These are phyloP conservation scores for Senecio squalidus DNA, from an alignment of 140 eudicot species.

Conservation along the genomic window DNA sequence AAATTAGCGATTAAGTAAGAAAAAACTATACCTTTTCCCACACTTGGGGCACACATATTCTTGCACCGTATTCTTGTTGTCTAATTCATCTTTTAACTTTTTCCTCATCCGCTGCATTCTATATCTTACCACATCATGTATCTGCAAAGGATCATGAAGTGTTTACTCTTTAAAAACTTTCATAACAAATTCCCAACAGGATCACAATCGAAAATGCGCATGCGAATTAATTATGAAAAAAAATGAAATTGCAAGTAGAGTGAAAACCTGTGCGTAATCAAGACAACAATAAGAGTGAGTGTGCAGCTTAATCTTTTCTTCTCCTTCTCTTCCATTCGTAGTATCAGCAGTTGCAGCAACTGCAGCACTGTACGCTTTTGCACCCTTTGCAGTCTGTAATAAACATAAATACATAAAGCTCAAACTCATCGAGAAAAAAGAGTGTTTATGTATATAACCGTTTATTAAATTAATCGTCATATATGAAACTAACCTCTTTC, in stretches of 20 bases:
- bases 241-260: neutral
- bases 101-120: slow-evolving; percentile 95
- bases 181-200: neutral
- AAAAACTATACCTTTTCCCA: slow-evolving; percentile 49
- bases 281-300: slow-evolving; percentile 95
- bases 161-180: neutral
- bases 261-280: slow-evolving; percentile 90
- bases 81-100: slow-evolving; percentile 86
- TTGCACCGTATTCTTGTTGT: slow-evolving; percentile 84
- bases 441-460: neutral
- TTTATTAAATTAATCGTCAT: neutral
- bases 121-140: slow-evolving; percentile 96
- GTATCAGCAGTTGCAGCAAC: slow-evolving; percentile 87
- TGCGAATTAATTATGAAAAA: neutral
- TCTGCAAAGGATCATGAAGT: slow-evolving; percentile 35
- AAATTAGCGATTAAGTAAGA: neutral
- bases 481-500: slow-evolving; percentile 65
- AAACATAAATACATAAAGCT: slow-evolving; percentile 5
- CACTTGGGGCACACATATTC: slow-evolving; percentile 92
- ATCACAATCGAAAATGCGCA: neutral
- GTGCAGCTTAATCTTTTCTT: slow-evolving; percentile 82
- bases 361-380: slow-evolving; percentile 75
- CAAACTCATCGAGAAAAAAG: neutral
- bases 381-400: slow-evolving; percentile 82
- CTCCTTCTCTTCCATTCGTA: slow-evolving; percentile 72